Percentiles rank a stretch among this genome's conserved stretches.
phyloP scores from a whole-genome alignment of 768 basidiomycete species.

The Boletus pseudopeckii region DNA sequence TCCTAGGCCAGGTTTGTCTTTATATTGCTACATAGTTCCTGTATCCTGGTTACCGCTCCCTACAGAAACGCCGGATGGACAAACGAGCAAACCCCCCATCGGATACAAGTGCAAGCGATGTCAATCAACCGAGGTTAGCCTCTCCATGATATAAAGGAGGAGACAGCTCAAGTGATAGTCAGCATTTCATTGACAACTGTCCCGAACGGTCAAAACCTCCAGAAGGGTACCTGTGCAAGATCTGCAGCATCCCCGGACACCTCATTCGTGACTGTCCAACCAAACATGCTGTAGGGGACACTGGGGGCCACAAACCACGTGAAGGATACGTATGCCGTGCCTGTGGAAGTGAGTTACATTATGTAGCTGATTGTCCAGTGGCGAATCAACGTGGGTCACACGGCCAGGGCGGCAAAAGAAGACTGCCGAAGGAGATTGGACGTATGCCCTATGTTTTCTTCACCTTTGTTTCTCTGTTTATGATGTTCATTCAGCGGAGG shows the following conservation, averaged over 20 bases:
- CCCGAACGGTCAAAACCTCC: conserved; percentile 74
- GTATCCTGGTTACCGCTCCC: not conserved
- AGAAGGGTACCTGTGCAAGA: conserved; percentile 83
- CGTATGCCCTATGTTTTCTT: conserved; percentile 51
- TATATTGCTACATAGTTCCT: not conserved
- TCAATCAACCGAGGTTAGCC: conserved; percentile 65
- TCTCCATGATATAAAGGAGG: not conserved
- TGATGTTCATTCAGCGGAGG: conserved; percentile 55
- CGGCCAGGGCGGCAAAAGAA: conserved; percentile 35
- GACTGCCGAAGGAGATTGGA: conserved; percentile 72
- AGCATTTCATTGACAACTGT: conserved; percentile 79
- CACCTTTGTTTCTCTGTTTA: not conserved
- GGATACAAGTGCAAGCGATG: conserved; percentile 80
- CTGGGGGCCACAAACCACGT: conserved; percentile 77
- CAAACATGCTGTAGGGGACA: conserved; percentile 72
- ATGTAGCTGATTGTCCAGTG: conserved; percentile 81
- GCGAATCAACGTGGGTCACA: conserved; percentile 49
- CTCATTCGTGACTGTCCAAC: conserved; percentile 88
- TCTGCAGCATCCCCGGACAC: conserved; percentile 84
- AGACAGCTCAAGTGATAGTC: conserved; percentile 2
- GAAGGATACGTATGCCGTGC: conserved; percentile 89
- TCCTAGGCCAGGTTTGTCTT: conserved; percentile 47
- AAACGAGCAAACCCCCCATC: conserved; percentile 56
- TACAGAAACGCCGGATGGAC: conserved; percentile 30
- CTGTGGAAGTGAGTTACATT: conserved; percentile 84